These are phyloP conservation scores for Elongisporangium undulatum DNA, from an alignment of 352 stramenopile species.

Conservation along the genomic window DNA sequence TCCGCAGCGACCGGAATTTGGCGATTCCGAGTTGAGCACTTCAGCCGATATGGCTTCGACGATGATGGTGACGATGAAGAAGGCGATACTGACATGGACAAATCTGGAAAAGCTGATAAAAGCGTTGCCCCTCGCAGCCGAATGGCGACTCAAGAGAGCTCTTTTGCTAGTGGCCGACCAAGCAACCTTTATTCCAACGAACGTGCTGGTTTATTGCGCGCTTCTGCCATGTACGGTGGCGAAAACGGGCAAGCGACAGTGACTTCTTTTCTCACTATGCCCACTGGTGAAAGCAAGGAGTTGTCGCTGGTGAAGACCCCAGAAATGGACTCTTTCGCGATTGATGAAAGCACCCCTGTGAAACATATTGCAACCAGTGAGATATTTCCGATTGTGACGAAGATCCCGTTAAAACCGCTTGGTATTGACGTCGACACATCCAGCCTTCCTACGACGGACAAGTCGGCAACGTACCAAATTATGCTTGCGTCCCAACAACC, in stretches of 20 bases:
- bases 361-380: slow-evolving; percentile 26
- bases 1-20: slow-evolving; percentile 66
- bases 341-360: slow-evolving; percentile 5
- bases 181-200: slow-evolving; percentile 22
- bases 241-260: slow-evolving; percentile 18
- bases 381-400: slow-evolving; percentile 28
- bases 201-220: slow-evolving; percentile 32
- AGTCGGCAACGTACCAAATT: slow-evolving; percentile 68
- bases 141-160: slow-evolving; percentile 13
- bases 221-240: slow-evolving; percentile 35
- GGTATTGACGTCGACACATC: slow-evolving; percentile 30
- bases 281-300: neutral
- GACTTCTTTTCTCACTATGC: slow-evolving; percentile 22
- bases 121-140: slow-evolving; percentile 15
- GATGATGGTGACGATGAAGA: slow-evolving; percentile 72
- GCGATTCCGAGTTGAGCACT: slow-evolving; percentile 85
- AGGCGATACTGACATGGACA: slow-evolving; percentile 33
- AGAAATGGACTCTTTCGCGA: slow-evolving; percentile 5
- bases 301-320: slow-evolving; percentile 9
- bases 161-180: slow-evolving; percentile 11
- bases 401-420: slow-evolving; percentile 22
- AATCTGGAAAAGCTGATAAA: slow-evolving; percentile 11
- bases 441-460: slow-evolving; percentile 20
- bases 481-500: slow-evolving; percentile 40
- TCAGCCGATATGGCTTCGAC: slow-evolving; percentile 79